phyloP scores from a whole-genome alignment of 1,139 yeast species.

The Kazachstania sp. region DNA sequence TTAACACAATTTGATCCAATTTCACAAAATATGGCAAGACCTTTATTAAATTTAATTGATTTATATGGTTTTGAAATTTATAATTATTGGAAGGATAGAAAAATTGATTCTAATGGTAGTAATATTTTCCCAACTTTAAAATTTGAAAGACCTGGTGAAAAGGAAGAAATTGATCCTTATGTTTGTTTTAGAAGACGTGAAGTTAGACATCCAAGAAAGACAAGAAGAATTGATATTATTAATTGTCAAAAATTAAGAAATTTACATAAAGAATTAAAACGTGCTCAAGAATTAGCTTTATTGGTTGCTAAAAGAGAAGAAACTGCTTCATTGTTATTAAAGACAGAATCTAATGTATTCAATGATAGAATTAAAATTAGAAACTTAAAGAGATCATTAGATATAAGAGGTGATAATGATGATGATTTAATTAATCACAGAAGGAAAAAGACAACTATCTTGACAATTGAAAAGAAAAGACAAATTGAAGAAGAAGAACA shows the following conservation, averaged over 20 bases:
- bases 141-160: constrained; percentile 81
- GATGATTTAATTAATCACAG: constrained; percentile 74
- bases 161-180: constrained; percentile 91
- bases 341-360: constrained; percentile 19
- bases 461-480: constrained; percentile 27
- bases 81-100: constrained; percentile 73
- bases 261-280: constrained; percentile 66
- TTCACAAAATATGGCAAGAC: constrained; percentile 33
- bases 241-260: constrained; percentile 77
- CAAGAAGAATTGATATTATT: constrained; percentile 87
- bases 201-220: constrained; percentile 89
- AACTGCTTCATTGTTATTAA: constrained; percentile 30
- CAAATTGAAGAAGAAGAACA: constrained; percentile 11
- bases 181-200: constrained; percentile 94
- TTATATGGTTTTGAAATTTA: constrained; percentile 62
- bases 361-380: constrained; percentile 60
- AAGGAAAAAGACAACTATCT: constrained; percentile 43
- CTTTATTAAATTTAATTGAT: constrained; percentile 47
- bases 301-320: constrained; percentile 62
- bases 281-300: constrained; percentile 63
- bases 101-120: constrained; percentile 62
- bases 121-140: constrained; percentile 65
- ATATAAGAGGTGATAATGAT: constrained; percentile 68
- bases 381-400: constrained; percentile 61
- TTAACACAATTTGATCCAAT: constrained; percentile 39